Evolutionary conservation across 495 filamentous ascomycete genomes (phyloP).

Genomic region (Aspergillus asperescens): DNA sequence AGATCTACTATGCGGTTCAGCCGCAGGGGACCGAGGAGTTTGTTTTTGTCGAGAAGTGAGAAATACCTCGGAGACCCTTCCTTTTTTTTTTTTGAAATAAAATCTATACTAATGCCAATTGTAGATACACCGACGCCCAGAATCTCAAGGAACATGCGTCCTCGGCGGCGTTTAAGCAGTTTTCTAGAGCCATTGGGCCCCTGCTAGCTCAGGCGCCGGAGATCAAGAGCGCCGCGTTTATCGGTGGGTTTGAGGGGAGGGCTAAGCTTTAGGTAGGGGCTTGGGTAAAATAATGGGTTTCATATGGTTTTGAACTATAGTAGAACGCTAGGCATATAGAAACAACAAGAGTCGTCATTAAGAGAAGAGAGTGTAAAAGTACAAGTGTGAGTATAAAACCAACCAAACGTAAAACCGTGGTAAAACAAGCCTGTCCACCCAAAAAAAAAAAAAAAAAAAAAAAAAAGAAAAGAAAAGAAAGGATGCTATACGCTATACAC

Average conservation of each 20-base stretch:
- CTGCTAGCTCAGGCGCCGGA: conserved; percentile 13
- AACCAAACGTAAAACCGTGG: neutral
- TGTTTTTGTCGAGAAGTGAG: conserved; percentile 18
- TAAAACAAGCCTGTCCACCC: conserved; percentile 7
- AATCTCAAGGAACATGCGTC: conserved; percentile 16
- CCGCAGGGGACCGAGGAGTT: conserved; percentile 12
- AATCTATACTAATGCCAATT: neutral
- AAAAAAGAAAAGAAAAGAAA: neutral
- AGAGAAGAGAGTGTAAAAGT: conserved; percentile 1
- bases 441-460: neutral
- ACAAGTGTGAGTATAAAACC: neutral
- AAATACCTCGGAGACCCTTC: too few species aligned
- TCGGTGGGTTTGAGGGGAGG: conserved; percentile 18
- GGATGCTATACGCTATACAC: neutral
- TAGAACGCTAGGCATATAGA: neutral
- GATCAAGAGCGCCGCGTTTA: conserved; percentile 11
- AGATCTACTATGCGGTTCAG: conserved; percentile 16
- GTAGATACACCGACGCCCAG: conserved; percentile 16
- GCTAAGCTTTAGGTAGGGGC: conserved; percentile 20
- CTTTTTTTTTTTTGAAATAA: neutral
- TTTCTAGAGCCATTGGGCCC: conserved; percentile 11
- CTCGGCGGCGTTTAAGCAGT: conserved; percentile 16
- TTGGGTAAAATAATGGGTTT: too few species aligned
- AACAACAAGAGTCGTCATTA: neutral
- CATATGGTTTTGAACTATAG: neutral